Evolutionary conservation across 371 early-diverging fungal species (phyloP).

Genomic region (Mortierella sp.): DNA sequence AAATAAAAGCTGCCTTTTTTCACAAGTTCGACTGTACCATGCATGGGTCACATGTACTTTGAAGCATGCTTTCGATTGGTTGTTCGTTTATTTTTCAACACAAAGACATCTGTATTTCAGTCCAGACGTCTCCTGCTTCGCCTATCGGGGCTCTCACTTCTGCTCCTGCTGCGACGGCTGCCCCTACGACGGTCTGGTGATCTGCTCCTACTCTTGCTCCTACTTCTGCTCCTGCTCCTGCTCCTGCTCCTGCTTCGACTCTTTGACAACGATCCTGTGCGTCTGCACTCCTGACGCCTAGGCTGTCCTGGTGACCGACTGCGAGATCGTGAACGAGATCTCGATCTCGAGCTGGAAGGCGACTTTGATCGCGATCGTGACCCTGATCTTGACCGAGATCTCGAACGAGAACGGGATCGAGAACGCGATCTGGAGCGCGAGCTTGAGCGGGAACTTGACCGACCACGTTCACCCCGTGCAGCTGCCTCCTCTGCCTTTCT

Average conservation of each 20-base stretch:
- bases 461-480: conserved; percentile 17
- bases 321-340: conserved; percentile 16
- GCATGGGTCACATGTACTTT: not conserved
- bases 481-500: conserved; percentile 32
- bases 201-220: not conserved
- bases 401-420: conserved; percentile 20
- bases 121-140: conserved; percentile 8
- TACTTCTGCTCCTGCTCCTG: not conserved
- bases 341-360: not conserved
- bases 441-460: conserved; percentile 27
- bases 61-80: not conserved
- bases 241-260: conserved; percentile 33
- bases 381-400: conserved; percentile 17
- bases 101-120: not conserved
- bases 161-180: conserved; percentile 16
- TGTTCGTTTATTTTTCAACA: not conserved
- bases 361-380: conserved; percentile 9
- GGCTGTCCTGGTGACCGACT: conserved; percentile 8
- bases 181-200: not conserved
- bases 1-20: too few species aligned
- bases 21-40: too few species aligned
- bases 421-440: conserved; percentile 29
- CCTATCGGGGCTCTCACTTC: not conserved
- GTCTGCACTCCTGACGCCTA: not conserved
- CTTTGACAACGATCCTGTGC: conserved; percentile 5